Conservation (phyloP, 176 grass and related monocot species). For the Phragmites australis region DNA sequence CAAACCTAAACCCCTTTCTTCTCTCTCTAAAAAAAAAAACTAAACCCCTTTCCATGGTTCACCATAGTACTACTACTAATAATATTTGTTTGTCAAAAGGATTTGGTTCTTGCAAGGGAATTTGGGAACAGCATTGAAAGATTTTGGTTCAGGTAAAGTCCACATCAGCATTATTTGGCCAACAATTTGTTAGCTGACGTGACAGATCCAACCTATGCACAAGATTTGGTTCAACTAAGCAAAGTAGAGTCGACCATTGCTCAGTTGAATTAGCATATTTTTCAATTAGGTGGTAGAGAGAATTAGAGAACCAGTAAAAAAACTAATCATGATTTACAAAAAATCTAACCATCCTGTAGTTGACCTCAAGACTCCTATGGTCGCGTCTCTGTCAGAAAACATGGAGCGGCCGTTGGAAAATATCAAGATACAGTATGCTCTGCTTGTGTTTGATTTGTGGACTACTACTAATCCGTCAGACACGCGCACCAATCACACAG, state of each 20-base stretch:
- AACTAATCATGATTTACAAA: neutral
- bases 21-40: too few species aligned
- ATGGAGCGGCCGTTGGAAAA: neutral
- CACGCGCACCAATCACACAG: neutral
- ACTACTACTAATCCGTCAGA: neutral
- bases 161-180: neutral
- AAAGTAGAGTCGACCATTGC: neutral
- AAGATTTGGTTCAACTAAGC: neutral
- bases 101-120: neutral
- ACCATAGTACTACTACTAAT: neutral
- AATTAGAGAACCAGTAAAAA: neutral
- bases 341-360: neutral
- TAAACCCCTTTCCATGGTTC: neutral
- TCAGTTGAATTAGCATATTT: neutral
- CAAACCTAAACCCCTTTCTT: slow-evolving; percentile 12
- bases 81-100: neutral
- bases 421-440: neutral
- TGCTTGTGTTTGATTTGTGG: neutral
- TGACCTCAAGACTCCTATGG: slow-evolving; percentile 1
- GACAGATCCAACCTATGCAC: neutral
- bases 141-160: neutral
- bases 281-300: neutral
- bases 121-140: neutral
- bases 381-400: neutral
- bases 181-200: neutral